Conservation (phyloP, 441 rosid genomes). For the Flueggea neowawraea region DNA sequence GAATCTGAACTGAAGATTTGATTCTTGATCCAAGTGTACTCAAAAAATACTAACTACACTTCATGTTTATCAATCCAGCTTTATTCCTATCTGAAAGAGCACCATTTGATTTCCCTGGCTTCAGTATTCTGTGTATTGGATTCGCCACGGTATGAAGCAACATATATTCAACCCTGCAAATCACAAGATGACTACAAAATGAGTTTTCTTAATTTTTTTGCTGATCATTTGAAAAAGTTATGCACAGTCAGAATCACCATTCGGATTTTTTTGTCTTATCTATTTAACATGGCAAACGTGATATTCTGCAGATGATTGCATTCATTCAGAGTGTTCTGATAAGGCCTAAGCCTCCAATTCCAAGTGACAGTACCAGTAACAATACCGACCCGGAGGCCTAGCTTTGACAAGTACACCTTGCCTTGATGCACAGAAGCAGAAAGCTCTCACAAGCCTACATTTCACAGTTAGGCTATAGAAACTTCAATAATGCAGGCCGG, state of each 20-base stretch:
- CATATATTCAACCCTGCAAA: too few relatives aligned
- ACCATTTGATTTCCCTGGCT: slow-evolving; percentile 87
- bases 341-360: slow-evolving; percentile 19
- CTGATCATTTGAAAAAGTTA: background rate
- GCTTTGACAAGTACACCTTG: too few relatives aligned
- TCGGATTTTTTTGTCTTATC: background rate
- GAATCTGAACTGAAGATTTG: too few relatives aligned
- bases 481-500: too few relatives aligned
- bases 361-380: slow-evolving; percentile 1
- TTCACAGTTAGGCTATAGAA: too few relatives aligned
- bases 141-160: slow-evolving; percentile 40
- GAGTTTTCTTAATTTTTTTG: background rate
- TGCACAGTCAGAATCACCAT: background rate
- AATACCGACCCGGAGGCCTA: background rate
- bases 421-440: too few relatives aligned
- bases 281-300: background rate
- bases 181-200: too few relatives aligned
- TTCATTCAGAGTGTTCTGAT: slow-evolving; percentile 67
- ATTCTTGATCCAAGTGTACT: too few relatives aligned
- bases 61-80: slow-evolving; percentile 36
- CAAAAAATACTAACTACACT: background rate
- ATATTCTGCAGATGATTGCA: slow-evolving; percentile 51
- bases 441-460: too few relatives aligned
- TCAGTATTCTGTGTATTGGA: slow-evolving; percentile 66
- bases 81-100: slow-evolving; percentile 70